These are phyloP conservation scores for Parastagonospora avenae DNA, from an alignment of 2,329 filamentous ascomycete species.

Conservation along the genomic window DNA sequence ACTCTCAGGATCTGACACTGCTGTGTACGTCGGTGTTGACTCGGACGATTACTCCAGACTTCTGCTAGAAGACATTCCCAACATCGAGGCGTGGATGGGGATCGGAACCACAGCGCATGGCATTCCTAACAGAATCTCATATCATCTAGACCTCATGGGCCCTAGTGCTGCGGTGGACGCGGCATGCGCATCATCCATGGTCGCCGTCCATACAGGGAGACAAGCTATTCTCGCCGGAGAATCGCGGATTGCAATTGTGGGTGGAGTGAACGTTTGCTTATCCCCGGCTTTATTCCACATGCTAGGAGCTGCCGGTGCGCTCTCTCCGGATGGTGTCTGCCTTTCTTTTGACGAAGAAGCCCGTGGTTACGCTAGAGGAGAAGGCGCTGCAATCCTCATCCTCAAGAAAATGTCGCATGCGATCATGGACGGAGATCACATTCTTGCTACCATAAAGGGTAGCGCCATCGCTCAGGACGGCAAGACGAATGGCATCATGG, in stretches of 20 bases:
- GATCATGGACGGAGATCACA: slow-evolving; percentile 38
- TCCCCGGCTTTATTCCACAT: slow-evolving; percentile 53
- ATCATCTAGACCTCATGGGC: slow-evolving; percentile 30
- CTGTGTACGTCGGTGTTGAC: slow-evolving; percentile 30
- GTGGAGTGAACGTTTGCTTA: slow-evolving; percentile 42
- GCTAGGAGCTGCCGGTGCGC: slow-evolving; percentile 48
- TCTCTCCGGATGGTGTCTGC: slow-evolving; percentile 50
- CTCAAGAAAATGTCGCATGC: slow-evolving; percentile 53
- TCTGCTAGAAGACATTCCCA: slow-evolving; percentile 18
- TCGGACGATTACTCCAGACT: slow-evolving; percentile 23
- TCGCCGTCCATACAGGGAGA: slow-evolving; percentile 25
- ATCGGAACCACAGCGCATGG: slow-evolving; percentile 21
- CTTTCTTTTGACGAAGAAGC: slow-evolving; percentile 57
- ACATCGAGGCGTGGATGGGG: slow-evolving; percentile 21
- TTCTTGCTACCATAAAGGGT: slow-evolving; percentile 37
- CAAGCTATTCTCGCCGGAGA: slow-evolving; percentile 35
- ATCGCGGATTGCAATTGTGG: slow-evolving; percentile 40
- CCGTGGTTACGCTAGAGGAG: slow-evolving; percentile 68
- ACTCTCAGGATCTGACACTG: slow-evolving; percentile 28
- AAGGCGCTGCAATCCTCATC: slow-evolving; percentile 55
- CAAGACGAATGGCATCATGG: slow-evolving; percentile 28
- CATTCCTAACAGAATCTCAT: slow-evolving; percentile 26
- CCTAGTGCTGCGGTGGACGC: slow-evolving; percentile 32
- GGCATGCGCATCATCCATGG: slow-evolving; percentile 30
- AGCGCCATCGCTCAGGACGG: slow-evolving; percentile 34